These are phyloP conservation scores for Phytophthora uliginosa DNA, from an alignment of 352 stramenopile species.

Conservation along the genomic window DNA sequence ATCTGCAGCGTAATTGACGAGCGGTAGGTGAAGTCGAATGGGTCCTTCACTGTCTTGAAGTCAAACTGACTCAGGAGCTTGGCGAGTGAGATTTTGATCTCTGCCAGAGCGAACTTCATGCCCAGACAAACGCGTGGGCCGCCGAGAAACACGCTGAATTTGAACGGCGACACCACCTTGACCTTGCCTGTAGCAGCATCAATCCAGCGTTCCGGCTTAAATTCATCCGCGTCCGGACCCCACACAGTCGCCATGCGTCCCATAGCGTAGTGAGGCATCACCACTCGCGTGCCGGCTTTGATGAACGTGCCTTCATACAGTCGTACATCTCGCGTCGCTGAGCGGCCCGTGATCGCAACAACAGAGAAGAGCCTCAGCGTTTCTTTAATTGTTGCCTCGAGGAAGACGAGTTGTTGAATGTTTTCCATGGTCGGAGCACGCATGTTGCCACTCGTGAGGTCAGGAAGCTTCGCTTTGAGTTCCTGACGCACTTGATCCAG, in stretches of 20 bases:
- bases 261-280: slow-evolving; percentile 75
- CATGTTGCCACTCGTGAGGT: slow-evolving; percentile 36
- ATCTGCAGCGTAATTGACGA: slow-evolving; percentile 62
- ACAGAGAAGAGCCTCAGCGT: slow-evolving; percentile 70
- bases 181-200: slow-evolving; percentile 50
- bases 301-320: slow-evolving; percentile 79
- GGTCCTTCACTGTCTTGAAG: slow-evolving; percentile 51
- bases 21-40: slow-evolving; percentile 51
- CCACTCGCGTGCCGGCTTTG: slow-evolving; percentile 57
- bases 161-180: slow-evolving; percentile 60
- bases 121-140: slow-evolving; percentile 77
- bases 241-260: slow-evolving; percentile 66
- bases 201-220: slow-evolving; percentile 80
- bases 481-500: slow-evolving; percentile 53
- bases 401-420: slow-evolving; percentile 53
- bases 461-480: slow-evolving; percentile 52
- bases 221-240: slow-evolving; percentile 67
- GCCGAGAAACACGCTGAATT: slow-evolving; percentile 75
- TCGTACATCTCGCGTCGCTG: slow-evolving; percentile 58
- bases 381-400: slow-evolving; percentile 63
- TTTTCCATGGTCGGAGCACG: slow-evolving; percentile 43
- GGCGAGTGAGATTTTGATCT: slow-evolving; percentile 72
- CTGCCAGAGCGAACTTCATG: slow-evolving; percentile 69
- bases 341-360: slow-evolving; percentile 65
- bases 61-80: slow-evolving; percentile 65